Conservation (phyloP, 176 grass and related monocot species). For the Coix lacrymajobi region DNA sequence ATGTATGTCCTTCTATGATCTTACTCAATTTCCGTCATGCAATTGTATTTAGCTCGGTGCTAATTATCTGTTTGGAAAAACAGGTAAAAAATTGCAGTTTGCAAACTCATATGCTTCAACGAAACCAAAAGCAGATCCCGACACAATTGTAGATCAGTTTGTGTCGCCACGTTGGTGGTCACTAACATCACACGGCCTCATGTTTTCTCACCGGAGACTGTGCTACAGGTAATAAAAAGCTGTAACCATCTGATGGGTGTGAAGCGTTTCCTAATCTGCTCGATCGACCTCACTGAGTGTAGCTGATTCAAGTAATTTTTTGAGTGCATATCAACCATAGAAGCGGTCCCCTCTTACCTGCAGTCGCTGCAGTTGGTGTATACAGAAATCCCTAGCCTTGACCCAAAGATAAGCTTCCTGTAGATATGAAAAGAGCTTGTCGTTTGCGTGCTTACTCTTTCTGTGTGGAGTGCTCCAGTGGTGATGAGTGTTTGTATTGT, state of each 20-base stretch:
- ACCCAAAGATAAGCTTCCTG: slow-evolving; percentile 61
- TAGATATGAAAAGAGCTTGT: slow-evolving; percentile 53
- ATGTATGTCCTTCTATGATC: slow-evolving; percentile 49
- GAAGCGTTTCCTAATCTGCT: slow-evolving; percentile 47
- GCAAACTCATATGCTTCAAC: slow-evolving; percentile 81
- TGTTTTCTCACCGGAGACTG: slow-evolving; percentile 63
- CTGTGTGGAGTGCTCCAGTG: slow-evolving; percentile 28
- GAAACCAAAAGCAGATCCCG: slow-evolving; percentile 41
- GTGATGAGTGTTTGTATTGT: slow-evolving; percentile 39
- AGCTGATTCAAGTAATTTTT: slow-evolving; percentile 73
- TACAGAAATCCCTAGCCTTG: slow-evolving; percentile 53
- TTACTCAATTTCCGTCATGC: not conserved
- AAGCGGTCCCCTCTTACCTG: slow-evolving; percentile 30
- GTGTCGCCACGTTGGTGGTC: slow-evolving; percentile 37
- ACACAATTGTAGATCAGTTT: slow-evolving; percentile 44
- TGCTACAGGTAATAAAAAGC: slow-evolving; percentile 64
- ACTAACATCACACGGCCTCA: slow-evolving; percentile 60
- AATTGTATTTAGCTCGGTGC: not conserved
- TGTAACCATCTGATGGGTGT: slow-evolving; percentile 50
- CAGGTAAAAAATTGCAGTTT: slow-evolving; percentile 93
- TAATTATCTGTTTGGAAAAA: slow-evolving; percentile 28
- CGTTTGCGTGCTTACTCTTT: slow-evolving; percentile 28
- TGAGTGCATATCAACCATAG: slow-evolving; percentile 48
- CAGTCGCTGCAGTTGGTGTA: slow-evolving; percentile 40
- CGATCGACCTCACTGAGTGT: slow-evolving; percentile 37